phyloP scores from a whole-genome alignment of 176 grass and related monocot species.

The Zoysia pacifica region DNA sequence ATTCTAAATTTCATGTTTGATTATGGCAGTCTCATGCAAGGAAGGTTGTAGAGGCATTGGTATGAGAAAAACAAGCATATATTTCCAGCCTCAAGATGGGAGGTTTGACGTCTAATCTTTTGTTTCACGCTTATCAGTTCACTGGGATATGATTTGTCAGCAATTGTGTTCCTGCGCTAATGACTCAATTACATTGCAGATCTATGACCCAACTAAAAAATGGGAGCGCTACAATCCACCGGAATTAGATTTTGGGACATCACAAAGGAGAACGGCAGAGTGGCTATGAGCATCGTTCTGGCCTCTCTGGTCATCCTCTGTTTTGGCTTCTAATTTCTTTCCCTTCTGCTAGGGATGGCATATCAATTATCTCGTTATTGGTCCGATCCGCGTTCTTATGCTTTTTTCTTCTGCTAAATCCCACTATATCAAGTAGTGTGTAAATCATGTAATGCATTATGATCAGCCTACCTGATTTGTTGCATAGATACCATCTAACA shows the following conservation, averaged over 20 bases:
- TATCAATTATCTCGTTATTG: neutral
- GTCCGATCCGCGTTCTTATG: neutral
- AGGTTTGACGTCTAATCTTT: slow-evolving; percentile 50
- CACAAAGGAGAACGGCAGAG: neutral
- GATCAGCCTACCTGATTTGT: neutral
- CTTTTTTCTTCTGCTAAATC: neutral
- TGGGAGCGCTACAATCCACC: slow-evolving; percentile 99
- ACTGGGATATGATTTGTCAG: neutral
- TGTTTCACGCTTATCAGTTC: slow-evolving; percentile 20
- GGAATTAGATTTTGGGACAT: slow-evolving; percentile 48
- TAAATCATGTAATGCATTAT: neutral
- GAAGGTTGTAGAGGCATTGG: slow-evolving; percentile 97
- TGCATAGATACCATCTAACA: neutral
- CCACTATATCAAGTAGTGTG: neutral
- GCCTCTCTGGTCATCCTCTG: neutral
- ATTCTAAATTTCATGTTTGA: slow-evolving; percentile 24
- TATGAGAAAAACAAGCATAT: slow-evolving; percentile 99
- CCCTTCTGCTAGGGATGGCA: neutral
- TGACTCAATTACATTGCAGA: slow-evolving; percentile 54
- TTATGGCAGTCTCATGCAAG: slow-evolving; percentile 84
- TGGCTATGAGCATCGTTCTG: slow-evolving; percentile 12
- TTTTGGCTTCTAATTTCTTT: slow-evolving; percentile 31
- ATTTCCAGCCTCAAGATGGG: slow-evolving; percentile 98
- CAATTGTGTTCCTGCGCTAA: neutral
- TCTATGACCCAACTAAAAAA: slow-evolving; percentile 96